phyloP scores from a whole-genome alignment of 306 rosid species.

The Cicer arietinum region DNA sequence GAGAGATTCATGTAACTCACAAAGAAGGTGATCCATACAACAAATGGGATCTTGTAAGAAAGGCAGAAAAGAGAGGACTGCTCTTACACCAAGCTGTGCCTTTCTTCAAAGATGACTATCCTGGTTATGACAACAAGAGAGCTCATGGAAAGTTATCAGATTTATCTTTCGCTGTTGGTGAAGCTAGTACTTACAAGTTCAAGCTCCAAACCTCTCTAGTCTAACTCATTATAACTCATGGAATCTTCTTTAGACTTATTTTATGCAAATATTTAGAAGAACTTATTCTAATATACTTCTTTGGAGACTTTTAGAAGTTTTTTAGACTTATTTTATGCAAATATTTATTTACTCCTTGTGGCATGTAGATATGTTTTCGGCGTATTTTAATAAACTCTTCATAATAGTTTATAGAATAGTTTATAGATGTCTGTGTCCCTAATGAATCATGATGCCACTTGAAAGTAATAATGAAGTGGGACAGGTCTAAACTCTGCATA shows the following conservation, averaged over 20 bases:
- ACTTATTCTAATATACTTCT: too few species aligned
- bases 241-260: too few species aligned
- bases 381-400: neutral
- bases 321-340: neutral
- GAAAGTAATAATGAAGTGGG: neutral
- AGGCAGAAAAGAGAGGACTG: conserved; percentile 68
- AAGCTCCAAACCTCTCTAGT: conserved; percentile 43
- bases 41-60: conserved; percentile 69
- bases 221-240: neutral
- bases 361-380: neutral
- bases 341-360: too few species aligned
- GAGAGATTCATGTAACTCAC: conserved; percentile 77
- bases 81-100: conserved; percentile 51
- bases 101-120: conserved; percentile 62
- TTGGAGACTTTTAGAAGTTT: too few species aligned
- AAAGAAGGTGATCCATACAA: conserved; percentile 80
- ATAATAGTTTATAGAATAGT: neutral
- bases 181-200: conserved; percentile 71
- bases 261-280: too few species aligned
- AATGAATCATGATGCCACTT: neutral
- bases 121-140: conserved; percentile 80
- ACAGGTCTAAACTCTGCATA: neutral
- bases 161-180: conserved; percentile 59
- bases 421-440: neutral
- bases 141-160: conserved; percentile 66